Evolutionary conservation across 2,329 filamentous ascomycete species (phyloP).

Genomic region (Diaporthe velutina): DNA sequence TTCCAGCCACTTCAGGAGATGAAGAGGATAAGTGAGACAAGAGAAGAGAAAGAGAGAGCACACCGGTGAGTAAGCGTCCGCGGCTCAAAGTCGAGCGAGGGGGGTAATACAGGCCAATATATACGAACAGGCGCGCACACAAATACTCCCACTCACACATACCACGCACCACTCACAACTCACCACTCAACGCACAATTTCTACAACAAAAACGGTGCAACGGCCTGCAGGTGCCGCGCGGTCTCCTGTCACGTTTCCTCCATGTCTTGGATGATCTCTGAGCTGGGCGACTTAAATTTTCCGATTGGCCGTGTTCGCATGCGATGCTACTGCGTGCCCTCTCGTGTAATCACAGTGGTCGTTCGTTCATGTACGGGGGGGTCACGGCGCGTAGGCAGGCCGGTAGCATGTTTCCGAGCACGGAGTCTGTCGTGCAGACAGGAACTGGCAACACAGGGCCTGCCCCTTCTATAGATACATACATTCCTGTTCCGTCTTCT

Average conservation of each 20-base stretch:
- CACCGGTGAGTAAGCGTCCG: constrained; percentile 1
- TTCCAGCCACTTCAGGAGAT: neutral
- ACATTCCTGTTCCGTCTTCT: neutral
- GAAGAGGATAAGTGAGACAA: neutral
- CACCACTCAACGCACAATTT: neutral
- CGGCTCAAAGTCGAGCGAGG: neutral
- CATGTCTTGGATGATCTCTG: constrained; percentile 28
- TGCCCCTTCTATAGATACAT: neutral
- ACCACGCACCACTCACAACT: neutral
- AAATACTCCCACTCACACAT: neutral
- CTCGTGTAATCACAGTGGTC: constrained; percentile 25
- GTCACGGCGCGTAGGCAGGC: constrained; percentile 14
- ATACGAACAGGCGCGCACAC: constrained; percentile 7
- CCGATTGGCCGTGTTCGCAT: constrained; percentile 31
- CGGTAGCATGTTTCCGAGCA: neutral
- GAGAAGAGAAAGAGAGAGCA: neutral
- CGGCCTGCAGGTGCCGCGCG: constrained; percentile 25
- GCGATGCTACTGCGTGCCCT: constrained; percentile 33
- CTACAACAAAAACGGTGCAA: constrained; percentile 11
- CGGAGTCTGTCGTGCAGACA: neutral
- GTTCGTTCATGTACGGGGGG: neutral
- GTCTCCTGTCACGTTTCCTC: constrained; percentile 28
- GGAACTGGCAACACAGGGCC: neutral
- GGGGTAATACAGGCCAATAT: constrained; percentile 33
- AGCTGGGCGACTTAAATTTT: constrained; percentile 2